Percentiles rank a stretch among this genome's conserved stretches.
These are phyloP conservation scores for Fonsecaea pugnacius DNA, from an alignment of 2,329 filamentous ascomycete genomes.

Conservation along the genomic window DNA sequence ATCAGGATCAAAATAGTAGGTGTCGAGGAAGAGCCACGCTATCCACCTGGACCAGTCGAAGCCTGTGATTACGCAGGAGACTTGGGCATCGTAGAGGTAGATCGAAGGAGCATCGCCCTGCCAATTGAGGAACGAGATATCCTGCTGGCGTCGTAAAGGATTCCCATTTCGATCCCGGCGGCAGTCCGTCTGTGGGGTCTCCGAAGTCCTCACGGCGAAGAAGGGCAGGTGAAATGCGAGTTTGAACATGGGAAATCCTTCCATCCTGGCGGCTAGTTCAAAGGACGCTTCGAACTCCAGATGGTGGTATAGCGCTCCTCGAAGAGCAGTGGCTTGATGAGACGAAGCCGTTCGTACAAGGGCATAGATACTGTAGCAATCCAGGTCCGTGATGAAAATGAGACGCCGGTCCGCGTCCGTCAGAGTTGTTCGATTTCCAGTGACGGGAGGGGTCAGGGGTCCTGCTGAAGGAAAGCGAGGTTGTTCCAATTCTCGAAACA, in stretches of 20 bases:
- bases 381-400: constrained; percentile 20
- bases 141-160: neutral
- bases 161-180: neutral
- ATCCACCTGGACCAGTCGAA: neutral
- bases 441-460: neutral
- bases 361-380: constrained; percentile 13
- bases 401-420: constrained; percentile 5
- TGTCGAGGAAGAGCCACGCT: neutral
- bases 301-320: constrained; percentile 9
- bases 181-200: neutral
- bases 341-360: constrained; percentile 14
- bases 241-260: constrained; percentile 1
- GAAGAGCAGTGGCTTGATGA: constrained; percentile 9
- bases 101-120: neutral
- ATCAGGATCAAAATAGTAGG: constrained; percentile 5
- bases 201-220: neutral
- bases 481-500: neutral
- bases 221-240: constrained; percentile 8
- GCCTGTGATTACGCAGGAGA: constrained; percentile 3
- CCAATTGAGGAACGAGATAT: constrained; percentile 8
- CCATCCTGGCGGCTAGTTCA: neutral
- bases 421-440: neutral
- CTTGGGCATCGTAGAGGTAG: constrained; percentile 10
- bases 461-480: constrained; percentile 7
- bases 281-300: constrained; percentile 1